A percentile compares a stretch with the other conserved stretches of the same genome.
These are phyloP conservation scores for Mucor mucedo DNA, from an alignment of 371 early-diverging fungal genomes.

Conservation along the genomic window DNA sequence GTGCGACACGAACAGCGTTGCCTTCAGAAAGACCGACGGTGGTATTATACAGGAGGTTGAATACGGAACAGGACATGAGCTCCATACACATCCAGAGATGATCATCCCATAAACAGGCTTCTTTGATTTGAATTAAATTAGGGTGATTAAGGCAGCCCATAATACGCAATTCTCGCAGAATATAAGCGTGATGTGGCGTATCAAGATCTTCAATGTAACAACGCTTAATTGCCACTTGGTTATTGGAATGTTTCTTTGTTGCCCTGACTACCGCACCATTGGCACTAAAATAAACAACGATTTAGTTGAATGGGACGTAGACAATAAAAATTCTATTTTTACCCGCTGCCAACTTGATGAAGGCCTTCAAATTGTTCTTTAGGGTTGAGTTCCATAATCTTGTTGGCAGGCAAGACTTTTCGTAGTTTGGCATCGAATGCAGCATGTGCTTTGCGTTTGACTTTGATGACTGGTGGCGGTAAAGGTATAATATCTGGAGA, in stretches of 20 bases:
- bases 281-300: constrained; percentile 17
- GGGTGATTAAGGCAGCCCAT: constrained; percentile 52
- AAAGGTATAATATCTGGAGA: constrained; percentile 44
- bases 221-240: constrained; percentile 55
- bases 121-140: constrained; percentile 45
- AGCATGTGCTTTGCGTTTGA: constrained; percentile 41
- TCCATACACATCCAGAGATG: constrained; percentile 61
- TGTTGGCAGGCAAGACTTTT: constrained; percentile 47
- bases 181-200: constrained; percentile 48
- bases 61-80: constrained; percentile 56
- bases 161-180: constrained; percentile 52
- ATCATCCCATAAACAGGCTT: constrained; percentile 51
- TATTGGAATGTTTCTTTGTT: constrained; percentile 22
- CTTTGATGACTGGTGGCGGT: constrained; percentile 39
- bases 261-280: constrained; percentile 32
- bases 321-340: background rate
- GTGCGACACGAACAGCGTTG: constrained; percentile 44
- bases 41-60: constrained; percentile 47
- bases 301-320: background rate
- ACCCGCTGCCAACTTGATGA: constrained; percentile 57
- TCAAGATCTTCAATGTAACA: constrained; percentile 57
- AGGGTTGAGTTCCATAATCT: constrained; percentile 51
- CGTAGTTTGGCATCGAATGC: constrained; percentile 54
- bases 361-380: constrained; percentile 41
- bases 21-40: constrained; percentile 49